Evolutionary conservation across 345 rosid species (phyloP), one percentile per base, ranked within the genome.

Genomic region (Pugionium dolabratum): DNA sequence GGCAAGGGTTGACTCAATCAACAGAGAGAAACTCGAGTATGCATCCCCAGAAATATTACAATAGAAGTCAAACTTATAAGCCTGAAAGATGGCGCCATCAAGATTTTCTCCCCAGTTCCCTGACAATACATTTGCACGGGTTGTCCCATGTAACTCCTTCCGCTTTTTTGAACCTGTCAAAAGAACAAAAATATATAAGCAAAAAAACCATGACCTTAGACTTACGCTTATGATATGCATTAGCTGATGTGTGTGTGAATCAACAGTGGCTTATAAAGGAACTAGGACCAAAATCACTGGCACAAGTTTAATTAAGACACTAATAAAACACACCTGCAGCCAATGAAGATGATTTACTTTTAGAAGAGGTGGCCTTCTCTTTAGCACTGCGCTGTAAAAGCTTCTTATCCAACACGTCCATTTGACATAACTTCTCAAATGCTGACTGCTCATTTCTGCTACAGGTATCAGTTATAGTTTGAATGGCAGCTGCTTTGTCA

Each of bases 61-160:
- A 46, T 72, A 54, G 71, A 90, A 93, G 67, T 83, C 74, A 57
- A 90, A 69, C 72, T 79, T 88, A 69, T 88, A 90, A 59, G 92
- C 89, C 62, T 88, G 81, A 66, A 88, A 82, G 69, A 75, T 44
- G n/a, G 77, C 73, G 49, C 79, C 84, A 60, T 79, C 81, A 31
- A 58, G 54, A 54, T 84, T 85, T 49, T 78, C 84, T 56, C 73
- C 82, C 98, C 92, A 93, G 11, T 71, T 83, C 75, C 98, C 96
- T 30, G 80, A 81, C 70, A 93, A 79, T 59, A 80, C 84, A 6
- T 44, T 82, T 59, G 81, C 73, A n/a, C 67, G 35, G 11, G 79
- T 71, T 49, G 82, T 87, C 55, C 98, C 92, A 18, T 93, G 98
- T 62, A 90, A 66, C 77, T 93, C 98, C 84, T 93, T 93, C 57